Conservation (phyloP, 2,329 filamentous ascomycete species). For the Fusarium fujikuroi region DNA sequence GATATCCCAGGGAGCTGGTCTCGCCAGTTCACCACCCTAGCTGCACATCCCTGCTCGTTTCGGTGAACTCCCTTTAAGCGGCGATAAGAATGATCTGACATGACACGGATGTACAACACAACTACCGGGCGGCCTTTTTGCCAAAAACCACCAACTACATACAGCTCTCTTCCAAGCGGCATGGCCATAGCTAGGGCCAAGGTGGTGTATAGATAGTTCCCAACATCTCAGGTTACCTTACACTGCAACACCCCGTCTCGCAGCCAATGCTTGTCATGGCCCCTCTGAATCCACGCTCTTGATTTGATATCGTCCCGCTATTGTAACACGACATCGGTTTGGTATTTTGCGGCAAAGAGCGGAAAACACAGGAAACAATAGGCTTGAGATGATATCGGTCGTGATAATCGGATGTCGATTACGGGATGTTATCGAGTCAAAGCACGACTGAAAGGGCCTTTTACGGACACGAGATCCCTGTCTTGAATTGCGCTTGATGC, state of each 20-base stretch:
- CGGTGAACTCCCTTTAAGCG: slow-evolving; percentile 30
- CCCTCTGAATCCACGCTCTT: slow-evolving; percentile 6
- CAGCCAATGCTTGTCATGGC: slow-evolving; percentile 12
- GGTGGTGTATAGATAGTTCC: slow-evolving; percentile 20
- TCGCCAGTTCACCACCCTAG: slow-evolving; percentile 4
- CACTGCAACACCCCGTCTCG: slow-evolving; percentile 34
- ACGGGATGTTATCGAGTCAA: background rate
- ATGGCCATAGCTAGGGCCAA: slow-evolving; percentile 12
- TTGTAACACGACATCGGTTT: slow-evolving; percentile 17
- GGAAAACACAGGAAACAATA: slow-evolving; percentile 40
- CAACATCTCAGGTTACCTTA: slow-evolving; percentile 41
- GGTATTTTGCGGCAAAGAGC: slow-evolving; percentile 32
- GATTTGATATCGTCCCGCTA: slow-evolving; percentile 21
- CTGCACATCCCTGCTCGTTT: slow-evolving; percentile 25
- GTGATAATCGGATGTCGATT: slow-evolving; percentile 2
- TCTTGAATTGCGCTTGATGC: background rate
- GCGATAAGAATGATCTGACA: slow-evolving; percentile 47
- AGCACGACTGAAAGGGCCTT: slow-evolving; percentile 26
- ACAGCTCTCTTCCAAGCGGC: background rate
- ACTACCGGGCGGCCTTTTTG: slow-evolving; percentile 40
- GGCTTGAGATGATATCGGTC: slow-evolving; percentile 9
- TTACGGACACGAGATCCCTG: slow-evolving; percentile 35
- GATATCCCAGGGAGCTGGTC: slow-evolving; percentile 5
- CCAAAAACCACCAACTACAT: background rate
- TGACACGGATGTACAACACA: slow-evolving; percentile 22